A percentile compares a stretch with the other conserved stretches of the same genome.
phyloP scores from a whole-genome alignment of 352 stramenopile species.

The Thraustotheca clavata region DNA sequence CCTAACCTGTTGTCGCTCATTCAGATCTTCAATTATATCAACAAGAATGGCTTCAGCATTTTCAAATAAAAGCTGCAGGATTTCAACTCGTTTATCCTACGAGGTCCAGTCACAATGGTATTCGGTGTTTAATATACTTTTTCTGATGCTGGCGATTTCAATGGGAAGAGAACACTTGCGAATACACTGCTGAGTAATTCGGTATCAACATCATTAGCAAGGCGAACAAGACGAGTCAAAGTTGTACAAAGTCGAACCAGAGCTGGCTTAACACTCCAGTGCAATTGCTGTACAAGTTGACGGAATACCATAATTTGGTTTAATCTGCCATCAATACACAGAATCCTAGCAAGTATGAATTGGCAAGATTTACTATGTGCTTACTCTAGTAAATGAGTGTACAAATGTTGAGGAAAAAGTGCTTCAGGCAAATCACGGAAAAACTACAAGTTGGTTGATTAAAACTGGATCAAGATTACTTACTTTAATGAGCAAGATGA shows the following conservation, averaged over 20 bases:
- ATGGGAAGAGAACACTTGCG: not conserved
- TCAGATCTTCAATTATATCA: not conserved
- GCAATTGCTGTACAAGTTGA: constrained; percentile 5
- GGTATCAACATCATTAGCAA: not conserved
- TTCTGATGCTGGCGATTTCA: not conserved
- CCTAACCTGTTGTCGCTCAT: not conserved
- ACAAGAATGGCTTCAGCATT: not conserved
- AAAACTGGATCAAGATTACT: not conserved
- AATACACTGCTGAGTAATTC: not conserved
- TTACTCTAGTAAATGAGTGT: not conserved
- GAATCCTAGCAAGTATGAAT: not conserved
- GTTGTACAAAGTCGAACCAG: not conserved
- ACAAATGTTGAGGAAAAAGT: not conserved
- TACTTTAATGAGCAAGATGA: constrained; percentile 18
- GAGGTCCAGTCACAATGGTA: not conserved
- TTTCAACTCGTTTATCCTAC: not conserved
- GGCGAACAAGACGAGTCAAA: not conserved
- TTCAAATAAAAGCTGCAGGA: not conserved
- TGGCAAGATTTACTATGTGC: not conserved
- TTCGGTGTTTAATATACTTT: not conserved
- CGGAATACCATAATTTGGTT: not conserved
- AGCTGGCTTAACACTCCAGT: constrained; percentile 19
- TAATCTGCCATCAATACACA: not conserved
- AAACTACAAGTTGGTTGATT: not conserved
- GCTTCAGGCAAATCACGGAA: constrained; percentile 14